Percentiles rank a stretch among this genome's conserved stretches.
phyloP scores from a whole-genome alignment of 192 early-diverging fungal genomes.

The Backusella sp. region DNA sequence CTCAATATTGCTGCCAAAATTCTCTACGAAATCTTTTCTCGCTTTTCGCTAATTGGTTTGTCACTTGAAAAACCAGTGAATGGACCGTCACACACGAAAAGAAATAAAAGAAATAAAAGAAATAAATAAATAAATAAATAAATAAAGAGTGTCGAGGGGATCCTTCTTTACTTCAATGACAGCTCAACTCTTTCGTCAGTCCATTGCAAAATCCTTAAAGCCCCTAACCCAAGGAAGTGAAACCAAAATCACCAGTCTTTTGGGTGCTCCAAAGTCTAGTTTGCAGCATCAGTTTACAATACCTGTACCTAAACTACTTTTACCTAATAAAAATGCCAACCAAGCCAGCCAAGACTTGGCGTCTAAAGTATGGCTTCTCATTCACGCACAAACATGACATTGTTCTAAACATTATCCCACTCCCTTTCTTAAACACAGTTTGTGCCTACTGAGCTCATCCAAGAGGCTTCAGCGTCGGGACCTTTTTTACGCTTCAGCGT shows the following conservation, averaged over 20 bases:
- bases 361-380: not conserved
- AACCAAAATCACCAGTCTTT: not conserved
- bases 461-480: constrained; percentile 48
- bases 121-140: too few relatives aligned
- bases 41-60: too few relatives aligned
- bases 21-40: too few relatives aligned
- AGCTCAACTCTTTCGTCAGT: not conserved
- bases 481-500: constrained; percentile 71
- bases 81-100: too few relatives aligned
- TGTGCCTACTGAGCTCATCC: constrained; percentile 44
- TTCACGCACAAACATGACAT: not conserved
- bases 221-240: not conserved
- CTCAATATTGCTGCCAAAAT: too few relatives aligned
- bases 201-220: not conserved
- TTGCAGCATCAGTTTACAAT: constrained; percentile 16
- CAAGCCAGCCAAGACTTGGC: constrained; percentile 12
- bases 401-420: not conserved
- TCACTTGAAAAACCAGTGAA: too few relatives aligned
- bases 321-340: not conserved
- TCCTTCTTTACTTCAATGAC: not conserved
- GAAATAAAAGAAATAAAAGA: too few relatives aligned
- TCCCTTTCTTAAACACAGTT: constrained; percentile 32
- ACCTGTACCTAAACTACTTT: constrained; percentile 20
- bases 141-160: too few relatives aligned
- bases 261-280: constrained; percentile 20